Evolutionary conservation across 345 rosid species (phyloP).

Genomic region (Dipteronia sinensis): DNA sequence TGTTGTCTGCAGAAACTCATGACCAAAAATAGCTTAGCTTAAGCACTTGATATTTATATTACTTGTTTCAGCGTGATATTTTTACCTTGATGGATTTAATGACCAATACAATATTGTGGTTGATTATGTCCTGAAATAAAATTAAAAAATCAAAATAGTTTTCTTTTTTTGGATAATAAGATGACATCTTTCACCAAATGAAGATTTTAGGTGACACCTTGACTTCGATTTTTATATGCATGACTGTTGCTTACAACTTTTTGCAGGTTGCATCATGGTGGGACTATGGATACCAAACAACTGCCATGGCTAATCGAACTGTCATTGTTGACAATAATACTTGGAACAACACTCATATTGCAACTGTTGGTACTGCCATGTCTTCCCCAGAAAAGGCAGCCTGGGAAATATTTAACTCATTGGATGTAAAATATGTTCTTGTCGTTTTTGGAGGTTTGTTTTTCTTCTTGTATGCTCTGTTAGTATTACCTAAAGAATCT

Average conservation of each 20-base stretch:
- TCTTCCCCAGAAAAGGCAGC: constrained; percentile 99
- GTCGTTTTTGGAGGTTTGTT: constrained; percentile 96
- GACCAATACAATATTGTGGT: neutral
- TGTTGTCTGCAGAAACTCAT: neutral
- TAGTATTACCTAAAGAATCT: neutral
- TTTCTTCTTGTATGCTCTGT: constrained; percentile 21
- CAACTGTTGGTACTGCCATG: constrained; percentile 99
- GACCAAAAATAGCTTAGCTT: neutral
- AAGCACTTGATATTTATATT: neutral
- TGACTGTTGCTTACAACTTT: constrained; percentile 8
- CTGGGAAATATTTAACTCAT: constrained; percentile 94
- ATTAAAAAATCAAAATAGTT: neutral
- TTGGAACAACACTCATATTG: constrained; percentile 99
- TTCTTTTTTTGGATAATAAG: neutral
- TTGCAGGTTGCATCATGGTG: constrained; percentile 99
- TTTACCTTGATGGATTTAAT: constrained; percentile 6
- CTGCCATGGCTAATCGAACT: constrained; percentile 99
- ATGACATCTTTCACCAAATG: constrained; percentile 11
- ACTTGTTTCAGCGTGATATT: neutral
- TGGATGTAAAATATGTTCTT: constrained; percentile 98
- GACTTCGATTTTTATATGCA: neutral
- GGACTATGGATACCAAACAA: constrained; percentile 99
- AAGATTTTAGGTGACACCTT: neutral
- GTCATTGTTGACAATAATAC: constrained; percentile 98
- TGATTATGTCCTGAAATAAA: neutral